These are phyloP conservation scores for Lasiodiplodia sp. DNA, from an alignment of 2,329 filamentous ascomycete species.

Conservation along the genomic window DNA sequence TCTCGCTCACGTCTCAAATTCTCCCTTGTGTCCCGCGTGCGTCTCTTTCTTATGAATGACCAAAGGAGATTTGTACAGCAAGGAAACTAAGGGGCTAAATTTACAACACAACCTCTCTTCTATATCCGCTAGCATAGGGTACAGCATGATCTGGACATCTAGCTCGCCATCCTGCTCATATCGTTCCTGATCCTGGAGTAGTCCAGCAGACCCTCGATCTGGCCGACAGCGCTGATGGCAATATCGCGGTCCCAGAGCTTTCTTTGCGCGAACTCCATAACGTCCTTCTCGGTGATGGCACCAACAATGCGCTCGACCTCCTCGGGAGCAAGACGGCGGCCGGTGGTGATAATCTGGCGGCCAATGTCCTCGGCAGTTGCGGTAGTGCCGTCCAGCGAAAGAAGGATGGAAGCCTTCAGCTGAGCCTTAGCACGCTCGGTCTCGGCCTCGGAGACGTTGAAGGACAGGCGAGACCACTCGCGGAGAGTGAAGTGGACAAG, in stretches of 20 bases:
- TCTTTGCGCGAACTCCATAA: conserved; percentile 93
- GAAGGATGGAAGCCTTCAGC: conserved; percentile 96
- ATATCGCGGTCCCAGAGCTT: conserved; percentile 98
- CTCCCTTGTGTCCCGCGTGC: background rate
- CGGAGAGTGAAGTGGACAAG: conserved; percentile 97
- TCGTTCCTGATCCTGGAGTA: conserved; percentile 82
- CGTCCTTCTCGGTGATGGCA: conserved; percentile 89
- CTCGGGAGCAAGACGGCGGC: conserved; percentile 85
- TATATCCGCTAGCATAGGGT: conserved; percentile 27
- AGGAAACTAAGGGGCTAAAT: conserved; percentile 31
- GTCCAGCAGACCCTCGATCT: conserved; percentile 82
- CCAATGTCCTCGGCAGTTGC: conserved; percentile 98
- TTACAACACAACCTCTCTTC: conserved; percentile 29
- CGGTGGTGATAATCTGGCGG: conserved; percentile 97
- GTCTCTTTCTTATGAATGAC: conserved; percentile 24
- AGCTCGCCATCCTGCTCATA: conserved; percentile 72
- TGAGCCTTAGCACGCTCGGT: conserved; percentile 98
- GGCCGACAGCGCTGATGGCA: conserved; percentile 89
- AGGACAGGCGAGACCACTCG: conserved; percentile 95
- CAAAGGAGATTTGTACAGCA: conserved; percentile 30
- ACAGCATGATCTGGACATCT: conserved; percentile 14
- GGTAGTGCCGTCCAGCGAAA: conserved; percentile 96
- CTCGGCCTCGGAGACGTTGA: conserved; percentile 86
- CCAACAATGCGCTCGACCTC: conserved; percentile 95
- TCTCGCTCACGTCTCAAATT: background rate